Percentiles rank a stretch among this genome's conserved stretches.
Evolutionary conservation across 352 stramenopile species (phyloP).

Genomic region (Halophytophthora batemanensis): DNA sequence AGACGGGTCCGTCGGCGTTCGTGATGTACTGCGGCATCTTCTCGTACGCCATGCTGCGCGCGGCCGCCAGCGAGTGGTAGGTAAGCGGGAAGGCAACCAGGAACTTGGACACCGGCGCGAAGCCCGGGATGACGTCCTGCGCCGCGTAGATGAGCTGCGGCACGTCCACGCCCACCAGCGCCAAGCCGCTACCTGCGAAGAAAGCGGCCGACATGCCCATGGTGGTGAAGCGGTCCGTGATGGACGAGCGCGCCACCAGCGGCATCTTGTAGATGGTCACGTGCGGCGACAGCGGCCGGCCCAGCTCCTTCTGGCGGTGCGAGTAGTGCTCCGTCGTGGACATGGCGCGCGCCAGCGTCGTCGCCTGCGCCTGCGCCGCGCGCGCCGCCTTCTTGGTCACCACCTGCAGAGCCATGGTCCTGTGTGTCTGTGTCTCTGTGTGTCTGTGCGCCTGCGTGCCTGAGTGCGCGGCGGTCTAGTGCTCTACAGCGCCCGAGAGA

Average conservation of each 20-base stretch:
- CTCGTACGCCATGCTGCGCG: slow-evolving; percentile 92
- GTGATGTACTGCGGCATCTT: slow-evolving; percentile 87
- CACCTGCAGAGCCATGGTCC: slow-evolving; percentile 33
- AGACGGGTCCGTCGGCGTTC: slow-evolving; percentile 43
- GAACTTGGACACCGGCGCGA: slow-evolving; percentile 88
- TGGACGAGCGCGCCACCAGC: slow-evolving; percentile 90
- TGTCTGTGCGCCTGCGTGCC: too few relatives aligned
- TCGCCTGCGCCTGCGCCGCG: slow-evolving; percentile 8
- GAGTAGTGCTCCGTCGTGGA: slow-evolving; percentile 69
- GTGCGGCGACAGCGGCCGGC: slow-evolving; percentile 93
- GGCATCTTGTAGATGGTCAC: slow-evolving; percentile 96
- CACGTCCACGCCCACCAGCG: slow-evolving; percentile 77
- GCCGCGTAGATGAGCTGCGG: slow-evolving; percentile 73
- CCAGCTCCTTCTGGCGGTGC: slow-evolving; percentile 80
- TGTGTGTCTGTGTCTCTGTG: too few relatives aligned
- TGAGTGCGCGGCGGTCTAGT: too few relatives aligned
- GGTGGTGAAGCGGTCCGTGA: slow-evolving; percentile 93
- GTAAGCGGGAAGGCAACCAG: slow-evolving; percentile 91
- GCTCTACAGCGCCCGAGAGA: too few relatives aligned
- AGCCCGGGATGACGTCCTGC: slow-evolving; percentile 69
- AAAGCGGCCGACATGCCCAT: slow-evolving; percentile 84
- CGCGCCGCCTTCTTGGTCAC: slow-evolving; percentile 26
- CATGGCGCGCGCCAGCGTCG: slow-evolving; percentile 29
- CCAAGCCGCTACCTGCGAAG: slow-evolving; percentile 58
- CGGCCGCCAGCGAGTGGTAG: slow-evolving; percentile 91